Base-by-base conservation (phyloP, 2,329 filamentous ascomycete genomes). In the Penicillium crustosum region DNA sequence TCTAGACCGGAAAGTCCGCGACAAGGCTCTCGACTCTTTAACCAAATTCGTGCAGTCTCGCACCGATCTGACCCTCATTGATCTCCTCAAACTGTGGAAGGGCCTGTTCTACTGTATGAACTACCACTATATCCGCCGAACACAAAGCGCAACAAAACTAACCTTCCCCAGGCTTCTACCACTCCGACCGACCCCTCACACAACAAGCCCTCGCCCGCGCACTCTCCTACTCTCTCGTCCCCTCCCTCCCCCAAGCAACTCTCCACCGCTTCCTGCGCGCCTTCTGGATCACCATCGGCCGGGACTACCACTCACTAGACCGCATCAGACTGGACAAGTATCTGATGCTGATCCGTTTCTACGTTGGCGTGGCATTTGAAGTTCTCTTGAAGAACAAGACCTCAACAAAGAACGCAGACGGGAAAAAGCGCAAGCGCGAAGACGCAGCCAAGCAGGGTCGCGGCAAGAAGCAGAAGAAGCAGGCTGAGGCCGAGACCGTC, bases 281-380 rank as follows among this genome's bases (percentile, higher is more conserved):
- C 29, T 91, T 91, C 77, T 91, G 88, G 88, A 81, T 84, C 63
- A 89, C 87, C 9, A 83, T 92, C 73, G 80, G 83, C 47, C 76
- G 83, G 45, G 86, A 91, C 75, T 92, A 88, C 85, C 84, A 84
- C 29, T 78, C 81, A 44, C 86, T 92, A 60, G 89, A 92, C 72
- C 86, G 89, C 9, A 77, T 90, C 63, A 85, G 91, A 42, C 88
- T 97, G 80, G 92, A 99, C 77, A 99, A 99, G 80, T 97, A 95
- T 70, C 79, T 99, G 56, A 83, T 93, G 65, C 82, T 97, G 19
- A 89, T 95, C 57, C 84, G 94, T 52, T 85, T 89, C 63, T 90
- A 91, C 66, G 78, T 97, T 15, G 86, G 83, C 38, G 86, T 89
- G n/a, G 86, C 86, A 10, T 86, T 96, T 61, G 71, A 76, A 49